Evolutionary conservation across 129 eudicot species (phyloP), one percentile per base, ranked within the genome.

Genomic region (Artemisia tridentata): DNA sequence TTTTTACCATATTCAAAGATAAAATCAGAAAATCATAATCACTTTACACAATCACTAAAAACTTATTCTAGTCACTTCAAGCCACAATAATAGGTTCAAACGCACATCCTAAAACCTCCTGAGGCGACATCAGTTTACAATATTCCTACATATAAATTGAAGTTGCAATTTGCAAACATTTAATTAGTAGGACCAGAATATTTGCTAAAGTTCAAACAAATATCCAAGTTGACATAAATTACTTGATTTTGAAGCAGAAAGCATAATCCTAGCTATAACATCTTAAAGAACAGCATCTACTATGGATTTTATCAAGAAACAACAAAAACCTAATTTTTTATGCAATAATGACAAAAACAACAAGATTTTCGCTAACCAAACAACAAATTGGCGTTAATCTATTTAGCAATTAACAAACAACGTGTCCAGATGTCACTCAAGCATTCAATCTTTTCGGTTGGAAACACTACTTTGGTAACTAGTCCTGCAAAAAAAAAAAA

Each of bases 141-240:
- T 62, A 23, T 18, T 49, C 73, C 73, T 52, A 11, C 1, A 9
- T 11, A 2, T 13, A 67, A 47, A 50, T 7, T 12, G 18, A 53
- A 69, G 51, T 20, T 71, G 75, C 55, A 47, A 72, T 23, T 49
- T 72, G 69, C 69, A 27, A 49, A 34, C 11, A 47, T 27, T 72
- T 48, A 8, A 63, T 61, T 48, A 29, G 77, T 73, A 61, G 77
- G 77, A 31, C 77, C 77, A 31, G 3, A 18, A 18, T 63, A 63
- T 62, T 73, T 18, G 62, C 38, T 18, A 17, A 61, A 73, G 51
- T 47, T 3, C 63, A 73, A 29, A 50, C 51, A 73, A 9, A 62
- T 50, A 43, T 65, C 58, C 57, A 55, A 55, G 7, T 65, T 21
- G 65, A 55, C 59, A n/a, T 43, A 27, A 55, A 29, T 15, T 13